Evolutionary conservation across 129 eudicot species (phyloP).

Genomic region (Lactuca saligna): DNA sequence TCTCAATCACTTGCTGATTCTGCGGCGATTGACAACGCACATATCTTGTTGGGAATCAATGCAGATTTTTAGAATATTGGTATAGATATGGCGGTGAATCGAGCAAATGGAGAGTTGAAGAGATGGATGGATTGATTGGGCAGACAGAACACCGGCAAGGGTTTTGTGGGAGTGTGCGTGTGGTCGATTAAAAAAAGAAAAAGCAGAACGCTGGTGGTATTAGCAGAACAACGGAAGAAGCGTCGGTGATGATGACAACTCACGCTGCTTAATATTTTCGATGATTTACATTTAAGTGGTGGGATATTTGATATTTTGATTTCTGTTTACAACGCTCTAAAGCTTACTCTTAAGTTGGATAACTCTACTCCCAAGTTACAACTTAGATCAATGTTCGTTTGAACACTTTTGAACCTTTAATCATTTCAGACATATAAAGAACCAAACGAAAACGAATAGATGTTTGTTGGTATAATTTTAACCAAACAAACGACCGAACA

Average conservation of each 20-base stretch:
- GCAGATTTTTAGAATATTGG: not conserved
- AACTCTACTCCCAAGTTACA: no score
- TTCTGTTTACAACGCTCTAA: no score
- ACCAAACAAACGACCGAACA: no score
- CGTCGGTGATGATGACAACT: not conserved
- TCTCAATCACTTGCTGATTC: conserved; percentile 3
- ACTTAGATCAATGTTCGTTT: no score
- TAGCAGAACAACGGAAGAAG: not conserved
- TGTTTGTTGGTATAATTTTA: no score
- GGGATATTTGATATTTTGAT: no score
- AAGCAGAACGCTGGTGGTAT: not conserved
- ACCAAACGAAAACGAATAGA: no score
- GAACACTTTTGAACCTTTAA: no score
- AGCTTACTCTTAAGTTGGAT: no score
- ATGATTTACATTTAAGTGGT: not conserved
- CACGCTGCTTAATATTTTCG: not conserved
- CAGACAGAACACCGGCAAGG: not conserved
- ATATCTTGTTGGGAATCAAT: not conserved
- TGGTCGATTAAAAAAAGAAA: not conserved
- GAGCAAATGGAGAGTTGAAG: not conserved
- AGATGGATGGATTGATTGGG: not conserved
- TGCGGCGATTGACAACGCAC: not conserved
- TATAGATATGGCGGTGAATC: not conserved
- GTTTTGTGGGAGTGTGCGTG: not conserved
- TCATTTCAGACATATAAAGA: no score